These are phyloP conservation scores for Tilletiopsis washingtonensis DNA, from an alignment of 1,284 basidiomycete genomes.

Conservation along the genomic window DNA sequence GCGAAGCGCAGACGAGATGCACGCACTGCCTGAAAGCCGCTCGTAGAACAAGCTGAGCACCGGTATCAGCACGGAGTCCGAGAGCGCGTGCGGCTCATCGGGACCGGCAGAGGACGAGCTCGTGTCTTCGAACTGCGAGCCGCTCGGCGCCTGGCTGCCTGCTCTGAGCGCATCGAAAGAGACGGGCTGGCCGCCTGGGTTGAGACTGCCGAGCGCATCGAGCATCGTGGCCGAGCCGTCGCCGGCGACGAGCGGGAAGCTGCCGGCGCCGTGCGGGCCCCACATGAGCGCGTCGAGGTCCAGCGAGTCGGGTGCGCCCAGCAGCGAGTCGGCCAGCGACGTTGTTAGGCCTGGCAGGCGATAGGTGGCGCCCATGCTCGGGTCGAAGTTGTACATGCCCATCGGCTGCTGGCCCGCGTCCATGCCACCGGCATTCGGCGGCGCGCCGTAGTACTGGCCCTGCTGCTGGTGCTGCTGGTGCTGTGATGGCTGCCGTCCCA, in stretches of 20 bases:
- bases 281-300: background rate
- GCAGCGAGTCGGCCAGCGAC: background rate
- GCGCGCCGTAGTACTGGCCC: no score
- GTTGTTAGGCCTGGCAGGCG: background rate
- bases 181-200: constrained; percentile 11
- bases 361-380: background rate
- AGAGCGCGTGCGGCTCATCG: constrained; percentile 23
- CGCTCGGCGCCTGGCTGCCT: constrained; percentile 9
- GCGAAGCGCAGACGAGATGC: no score
- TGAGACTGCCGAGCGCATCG: constrained; percentile 18
- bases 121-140: background rate
- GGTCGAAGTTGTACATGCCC: background rate
- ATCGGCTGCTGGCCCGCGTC: background rate
- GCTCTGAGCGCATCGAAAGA: constrained; percentile 8
- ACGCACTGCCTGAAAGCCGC: constrained; percentile 35
- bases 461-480: background rate
- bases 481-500: background rate
- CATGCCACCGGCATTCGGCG: no score
- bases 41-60: constrained; percentile 43
- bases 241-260: constrained; percentile 2
- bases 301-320: background rate
- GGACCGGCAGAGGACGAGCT: background rate
- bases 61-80: constrained; percentile 30
- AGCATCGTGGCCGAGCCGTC: constrained; percentile 15
- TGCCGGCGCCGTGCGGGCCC: constrained; percentile 8